A percentile compares a stretch with the other conserved stretches of the same genome.
phyloP scores from a whole-genome alignment of 257 asterid genomes.

The Petunia axillaris region DNA sequence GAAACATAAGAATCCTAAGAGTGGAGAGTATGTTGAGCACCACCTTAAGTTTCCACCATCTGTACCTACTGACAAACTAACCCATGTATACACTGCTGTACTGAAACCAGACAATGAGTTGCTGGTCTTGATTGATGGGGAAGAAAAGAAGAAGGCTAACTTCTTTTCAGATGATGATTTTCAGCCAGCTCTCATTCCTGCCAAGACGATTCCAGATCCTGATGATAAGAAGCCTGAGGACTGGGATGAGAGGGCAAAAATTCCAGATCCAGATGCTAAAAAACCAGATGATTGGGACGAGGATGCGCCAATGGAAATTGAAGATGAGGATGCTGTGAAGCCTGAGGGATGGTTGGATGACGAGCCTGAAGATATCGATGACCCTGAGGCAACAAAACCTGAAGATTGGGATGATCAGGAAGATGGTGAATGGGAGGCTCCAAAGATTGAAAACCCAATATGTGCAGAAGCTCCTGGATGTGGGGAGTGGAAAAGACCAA shows the following conservation, averaged over 20 bases:
- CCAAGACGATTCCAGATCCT: conserved; percentile 92
- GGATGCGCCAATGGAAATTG: conserved; percentile 88
- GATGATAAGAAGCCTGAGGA: conserved; percentile 96
- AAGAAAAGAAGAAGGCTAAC: conserved; percentile 85
- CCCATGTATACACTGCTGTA: conserved; percentile 93
- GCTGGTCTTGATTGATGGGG: conserved; percentile 84
- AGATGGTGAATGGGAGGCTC: conserved; percentile 99
- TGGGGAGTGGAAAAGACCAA: conserved; percentile 93
- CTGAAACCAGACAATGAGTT: conserved; percentile 75
- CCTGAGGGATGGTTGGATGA: conserved; percentile 99
- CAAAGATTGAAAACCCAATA: conserved; percentile 77
- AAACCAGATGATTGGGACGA: conserved; percentile 99
- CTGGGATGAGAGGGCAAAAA: conserved; percentile 94
- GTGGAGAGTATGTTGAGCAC: conserved; percentile 79
- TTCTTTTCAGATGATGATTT: conserved; percentile 74
- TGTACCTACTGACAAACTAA: conserved; percentile 85
- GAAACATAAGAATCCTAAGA: conserved; percentile 92
- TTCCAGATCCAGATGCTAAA: conserved; percentile 86
- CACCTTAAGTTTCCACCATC: conserved; percentile 95
- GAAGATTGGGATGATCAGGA: conserved; percentile 99
- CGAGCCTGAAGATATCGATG: conserved; percentile 95
- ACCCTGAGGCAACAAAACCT: conserved; percentile 90
- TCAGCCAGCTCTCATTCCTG: conserved; percentile 82
- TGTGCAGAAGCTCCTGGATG: conserved; percentile 90
- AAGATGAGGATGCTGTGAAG: conserved; percentile 85